Evolutionary conservation across 805 yeast genomes (phyloP), one percentile per base, ranked within the genome.

Genomic region (Candida ortonii): DNA sequence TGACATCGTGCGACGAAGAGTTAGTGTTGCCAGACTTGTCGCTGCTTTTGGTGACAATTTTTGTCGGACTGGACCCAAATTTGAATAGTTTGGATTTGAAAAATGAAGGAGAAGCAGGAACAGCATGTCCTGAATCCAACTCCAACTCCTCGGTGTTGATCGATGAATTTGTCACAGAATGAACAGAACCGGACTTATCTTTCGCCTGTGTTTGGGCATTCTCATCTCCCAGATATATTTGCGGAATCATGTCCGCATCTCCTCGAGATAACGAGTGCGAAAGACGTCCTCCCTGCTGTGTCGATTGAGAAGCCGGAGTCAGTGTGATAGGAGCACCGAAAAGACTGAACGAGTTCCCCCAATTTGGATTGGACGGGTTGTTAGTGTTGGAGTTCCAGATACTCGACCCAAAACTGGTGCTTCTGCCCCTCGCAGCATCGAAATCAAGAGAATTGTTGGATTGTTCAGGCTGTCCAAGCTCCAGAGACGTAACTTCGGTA

Each of bases 21-120:
- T 30, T 36, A 16, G 25, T 34, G 5, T 26, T 24, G 7, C 30
- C 30, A 1, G 54, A 49, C 18, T 41, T 47, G 19, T 49, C 55
- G 25, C 49, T 49, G 14, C 32, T 38, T 36, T 52, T 53, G 1
- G 55, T 50, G 3, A 30, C 28, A 2, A 45, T 38, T 29, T 59
- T 60, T 4, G 59, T 56, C 4, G 65, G 65, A 22, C 58, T 52
- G 2, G 53, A 37, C 7, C 70, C 69, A 46, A 66, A 61, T 26
- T 59, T 52, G 43, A 63, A 62, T 14, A 66, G 46, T 25, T 52
- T 56, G 33, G 52, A 55, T 28, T 59, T 59, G 47, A 66, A 57
- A 26, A 65, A 61, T 6, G 66, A 60, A 7, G 68, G 67, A 4
- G 70, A 61, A 2, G 57, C 36, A n/a, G 50, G 43, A 10, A 37